These are phyloP conservation scores for Exophiala sp. DNA, from an alignment of 2,329 filamentous ascomycete species.

Conservation along the genomic window DNA sequence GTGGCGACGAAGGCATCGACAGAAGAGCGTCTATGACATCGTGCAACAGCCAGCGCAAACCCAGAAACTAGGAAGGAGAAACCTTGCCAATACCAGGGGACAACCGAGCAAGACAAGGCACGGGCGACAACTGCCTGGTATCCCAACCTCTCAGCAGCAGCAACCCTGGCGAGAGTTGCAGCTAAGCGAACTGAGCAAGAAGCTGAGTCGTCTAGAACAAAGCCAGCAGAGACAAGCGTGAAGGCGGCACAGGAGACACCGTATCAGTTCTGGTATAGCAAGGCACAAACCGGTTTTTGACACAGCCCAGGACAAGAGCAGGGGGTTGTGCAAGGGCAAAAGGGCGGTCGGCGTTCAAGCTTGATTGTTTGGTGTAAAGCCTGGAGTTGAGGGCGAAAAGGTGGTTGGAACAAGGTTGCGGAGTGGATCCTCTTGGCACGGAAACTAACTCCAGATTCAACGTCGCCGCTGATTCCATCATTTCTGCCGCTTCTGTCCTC, in stretches of 20 bases:
- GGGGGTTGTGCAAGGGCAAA: too few relatives aligned
- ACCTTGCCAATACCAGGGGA: conserved; percentile 7
- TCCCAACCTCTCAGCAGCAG: background rate
- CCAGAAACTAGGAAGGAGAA: conserved; percentile 2
- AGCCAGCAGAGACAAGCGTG: conserved; percentile 14
- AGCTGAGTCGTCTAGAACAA: background rate
- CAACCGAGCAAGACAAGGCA: conserved; percentile 8
- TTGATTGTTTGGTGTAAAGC: background rate
- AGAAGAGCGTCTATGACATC: conserved; percentile 3
- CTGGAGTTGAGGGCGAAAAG: background rate
- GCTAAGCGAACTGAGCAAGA: conserved; percentile 5
- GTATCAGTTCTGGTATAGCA: conserved; percentile 6
- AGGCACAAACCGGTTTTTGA: conserved; percentile 20
- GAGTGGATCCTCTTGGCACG: conserved; percentile 1
- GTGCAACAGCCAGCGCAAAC: background rate
- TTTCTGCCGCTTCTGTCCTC: background rate
- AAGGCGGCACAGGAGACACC: conserved; percentile 2
- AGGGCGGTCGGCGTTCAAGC: background rate
- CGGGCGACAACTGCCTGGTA: background rate
- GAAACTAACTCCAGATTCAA: conserved; percentile 11
- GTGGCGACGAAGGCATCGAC: background rate
- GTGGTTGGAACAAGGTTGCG: conserved; percentile 11
- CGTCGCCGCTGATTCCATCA: background rate
- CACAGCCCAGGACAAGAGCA: background rate
- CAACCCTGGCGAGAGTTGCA: conserved; percentile 9